Conservation (phyloP, 768 basidiomycete genomes). For the Holtermanniella nyarrowii region DNA sequence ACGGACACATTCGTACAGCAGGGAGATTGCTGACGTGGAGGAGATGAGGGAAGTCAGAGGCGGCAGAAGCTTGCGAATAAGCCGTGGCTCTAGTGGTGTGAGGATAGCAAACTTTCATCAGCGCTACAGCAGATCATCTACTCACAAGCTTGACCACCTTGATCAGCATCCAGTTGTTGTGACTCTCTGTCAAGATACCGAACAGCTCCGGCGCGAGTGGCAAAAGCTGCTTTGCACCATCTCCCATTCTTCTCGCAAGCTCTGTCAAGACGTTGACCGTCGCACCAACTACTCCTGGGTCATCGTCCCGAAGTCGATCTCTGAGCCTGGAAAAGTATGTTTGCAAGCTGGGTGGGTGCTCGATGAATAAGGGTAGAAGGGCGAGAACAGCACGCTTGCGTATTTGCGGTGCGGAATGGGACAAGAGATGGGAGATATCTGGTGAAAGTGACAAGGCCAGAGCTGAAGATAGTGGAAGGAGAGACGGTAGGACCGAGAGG, state of each 20-base stretch:
- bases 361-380: constrained; percentile 65
- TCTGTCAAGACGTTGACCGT: constrained; percentile 92
- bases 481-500: constrained; percentile 36
- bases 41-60: constrained; percentile 93
- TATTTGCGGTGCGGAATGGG: constrained; percentile 44
- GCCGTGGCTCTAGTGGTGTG: constrained; percentile 79
- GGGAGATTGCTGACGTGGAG: constrained; percentile 86
- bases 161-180: constrained; percentile 99
- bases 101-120: constrained; percentile 71
- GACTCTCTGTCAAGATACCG: constrained; percentile 79
- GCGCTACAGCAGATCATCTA: constrained; percentile 5
- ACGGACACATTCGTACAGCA: constrained; percentile 95
- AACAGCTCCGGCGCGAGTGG: constrained; percentile 85
- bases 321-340: constrained; percentile 59
- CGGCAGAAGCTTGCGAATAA: constrained; percentile 86
- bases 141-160: constrained; percentile 91
- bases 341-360: constrained; percentile 67
- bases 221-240: constrained; percentile 67
- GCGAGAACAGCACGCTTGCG: constrained; percentile 82
- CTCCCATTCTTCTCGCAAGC: constrained; percentile 53
- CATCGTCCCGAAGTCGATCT: constrained; percentile 45
- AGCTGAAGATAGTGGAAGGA: constrained; percentile 22
- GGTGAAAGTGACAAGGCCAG: constrained; percentile 68
- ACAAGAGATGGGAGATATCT: constrained; percentile 57
- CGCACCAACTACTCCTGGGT: constrained; percentile 79